Conservation (phyloP, 495 filamentous ascomycete species). For the Talaromyces borbonicus region DNA sequence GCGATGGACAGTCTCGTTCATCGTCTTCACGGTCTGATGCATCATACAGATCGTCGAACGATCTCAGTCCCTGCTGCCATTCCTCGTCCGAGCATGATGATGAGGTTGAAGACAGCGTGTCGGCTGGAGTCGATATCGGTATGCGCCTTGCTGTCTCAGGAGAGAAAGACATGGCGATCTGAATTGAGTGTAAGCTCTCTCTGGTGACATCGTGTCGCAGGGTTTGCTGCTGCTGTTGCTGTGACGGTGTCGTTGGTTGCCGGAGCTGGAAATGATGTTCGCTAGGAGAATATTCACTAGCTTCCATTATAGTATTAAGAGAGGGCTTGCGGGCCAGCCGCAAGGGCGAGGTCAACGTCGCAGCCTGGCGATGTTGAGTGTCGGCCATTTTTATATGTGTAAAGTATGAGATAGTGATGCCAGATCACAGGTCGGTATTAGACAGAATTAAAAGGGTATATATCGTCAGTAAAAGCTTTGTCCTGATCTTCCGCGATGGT, state of each 20-base stretch:
- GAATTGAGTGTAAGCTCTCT: conserved; percentile 18
- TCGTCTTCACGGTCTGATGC: conserved; percentile 71
- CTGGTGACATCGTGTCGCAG: conserved; percentile 5
- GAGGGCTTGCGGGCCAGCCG: conserved; percentile 60
- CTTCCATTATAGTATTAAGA: conserved; percentile 86
- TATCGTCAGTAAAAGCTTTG: conserved; percentile 12
- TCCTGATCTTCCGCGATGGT: conserved; percentile 3
- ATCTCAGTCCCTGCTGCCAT: conserved; percentile 37
- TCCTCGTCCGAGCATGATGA: conserved; percentile 38
- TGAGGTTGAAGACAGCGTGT: conserved; percentile 23
- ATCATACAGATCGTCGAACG: conserved; percentile 80
- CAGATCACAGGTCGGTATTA: conserved; percentile 9
- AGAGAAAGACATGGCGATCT: conserved; percentile 9
- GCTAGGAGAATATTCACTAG: conserved; percentile 11
- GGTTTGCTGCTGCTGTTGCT: neutral
- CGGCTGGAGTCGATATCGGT: conserved; percentile 15
- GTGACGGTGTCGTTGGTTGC: too few species aligned
- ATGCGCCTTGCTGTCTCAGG: neutral
- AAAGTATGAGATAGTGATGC: conserved; percentile 14
- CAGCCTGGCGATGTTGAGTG: conserved; percentile 44
- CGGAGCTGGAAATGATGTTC: conserved; percentile 10
- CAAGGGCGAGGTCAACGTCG: conserved; percentile 45
- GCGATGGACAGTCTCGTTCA: conserved; percentile 40
- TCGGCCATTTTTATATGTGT: conserved; percentile 43
- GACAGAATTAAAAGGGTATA: conserved; percentile 10